Evolutionary conservation across 768 basidiomycete species (phyloP).

Genomic region (Leccinum olivaceopallidum): DNA sequence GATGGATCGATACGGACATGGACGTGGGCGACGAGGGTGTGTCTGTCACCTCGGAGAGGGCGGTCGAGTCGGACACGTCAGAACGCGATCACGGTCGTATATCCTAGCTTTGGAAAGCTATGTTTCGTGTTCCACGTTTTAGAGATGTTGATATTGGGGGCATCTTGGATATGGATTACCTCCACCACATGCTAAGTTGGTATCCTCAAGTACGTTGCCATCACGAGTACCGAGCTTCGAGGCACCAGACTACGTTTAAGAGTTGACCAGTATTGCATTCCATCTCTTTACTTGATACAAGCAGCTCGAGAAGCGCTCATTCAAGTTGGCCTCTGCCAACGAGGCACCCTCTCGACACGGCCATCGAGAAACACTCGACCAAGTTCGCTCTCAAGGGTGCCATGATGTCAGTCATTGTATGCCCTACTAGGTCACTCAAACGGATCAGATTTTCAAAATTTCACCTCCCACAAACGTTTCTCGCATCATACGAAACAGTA

Average conservation of each 20-base stretch:
- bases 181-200: no score
- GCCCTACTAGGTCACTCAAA: no score
- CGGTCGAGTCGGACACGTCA: conserved; percentile 9
- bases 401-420: no score
- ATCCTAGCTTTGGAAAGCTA: background rate
- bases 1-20: conserved; percentile 43
- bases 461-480: no score
- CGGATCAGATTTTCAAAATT: no score
- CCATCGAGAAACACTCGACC: background rate
- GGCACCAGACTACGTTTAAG: background rate
- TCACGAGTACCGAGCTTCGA: background rate
- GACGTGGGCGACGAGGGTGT: conserved; percentile 33
- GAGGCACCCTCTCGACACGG: background rate
- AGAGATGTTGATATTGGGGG: background rate
- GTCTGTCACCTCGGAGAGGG: conserved; percentile 17
- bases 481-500: no score
- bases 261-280: background rate
- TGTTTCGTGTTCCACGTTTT: background rate
- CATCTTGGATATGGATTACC: background rate
- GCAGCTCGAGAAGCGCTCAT: background rate
- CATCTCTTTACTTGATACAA: background rate
- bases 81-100: conserved; percentile 2
- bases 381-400: no score
- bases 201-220: no score
- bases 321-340: background rate